Conservation (phyloP, 176 grass and related monocot species). For the Musa schizocarpa region DNA sequence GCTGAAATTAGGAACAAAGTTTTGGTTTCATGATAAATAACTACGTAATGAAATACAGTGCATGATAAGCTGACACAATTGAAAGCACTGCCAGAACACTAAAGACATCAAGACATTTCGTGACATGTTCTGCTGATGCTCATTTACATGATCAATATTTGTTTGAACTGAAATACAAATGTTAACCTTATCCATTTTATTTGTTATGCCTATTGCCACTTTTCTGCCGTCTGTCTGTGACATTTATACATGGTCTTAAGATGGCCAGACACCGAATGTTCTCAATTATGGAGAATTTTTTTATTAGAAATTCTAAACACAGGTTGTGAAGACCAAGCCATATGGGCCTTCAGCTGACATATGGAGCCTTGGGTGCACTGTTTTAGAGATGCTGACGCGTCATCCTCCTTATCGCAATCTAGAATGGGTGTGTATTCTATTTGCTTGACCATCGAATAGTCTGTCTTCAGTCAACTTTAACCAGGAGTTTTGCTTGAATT, state of each 20-base stretch:
- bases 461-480: not conserved
- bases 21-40: too few relatives aligned
- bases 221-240: not conserved
- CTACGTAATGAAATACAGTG: too few relatives aligned
- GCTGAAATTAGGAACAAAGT: too few relatives aligned
- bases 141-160: not conserved
- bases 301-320: not conserved
- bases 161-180: not conserved
- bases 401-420: conserved; percentile 17
- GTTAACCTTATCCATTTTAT: not conserved
- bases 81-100: not conserved
- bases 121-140: not conserved
- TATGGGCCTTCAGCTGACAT: conserved; percentile 35
- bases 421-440: conserved; percentile 18
- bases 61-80: not conserved
- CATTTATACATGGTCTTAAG: not conserved
- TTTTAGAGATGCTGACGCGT: conserved; percentile 26
- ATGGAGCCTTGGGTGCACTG: conserved; percentile 32
- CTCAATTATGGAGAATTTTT: not conserved
- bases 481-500: not conserved
- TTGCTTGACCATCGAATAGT: not conserved
- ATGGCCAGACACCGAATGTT: not conserved
- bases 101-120: not conserved
- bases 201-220: not conserved
- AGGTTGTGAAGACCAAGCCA: conserved; percentile 22